A percentile compares a stretch with the other conserved stretches of the same genome.
These are phyloP conservation scores for Xylaria flabelliformis DNA, from an alignment of 495 filamentous ascomycete genomes.

Conservation along the genomic window DNA sequence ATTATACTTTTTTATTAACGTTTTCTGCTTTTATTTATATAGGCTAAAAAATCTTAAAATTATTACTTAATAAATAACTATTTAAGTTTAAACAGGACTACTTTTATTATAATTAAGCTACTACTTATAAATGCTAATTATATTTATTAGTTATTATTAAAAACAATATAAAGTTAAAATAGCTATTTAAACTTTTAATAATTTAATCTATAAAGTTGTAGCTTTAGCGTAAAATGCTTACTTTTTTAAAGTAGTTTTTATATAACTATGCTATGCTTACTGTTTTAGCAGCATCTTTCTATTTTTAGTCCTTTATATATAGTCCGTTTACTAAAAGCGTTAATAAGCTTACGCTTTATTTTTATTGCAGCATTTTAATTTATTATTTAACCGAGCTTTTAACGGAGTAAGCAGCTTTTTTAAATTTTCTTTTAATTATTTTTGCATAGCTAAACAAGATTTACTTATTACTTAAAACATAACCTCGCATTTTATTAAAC, in stretches of 20 bases:
- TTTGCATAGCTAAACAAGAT: constrained; percentile 7
- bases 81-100: background rate
- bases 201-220: background rate
- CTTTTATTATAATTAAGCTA: background rate
- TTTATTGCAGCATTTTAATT: constrained; percentile 16
- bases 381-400: constrained; percentile 21
- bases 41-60: constrained; percentile 7
- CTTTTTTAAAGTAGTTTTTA: constrained; percentile 12
- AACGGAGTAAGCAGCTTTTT: constrained; percentile 15
- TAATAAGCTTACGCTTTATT: constrained; percentile 9
- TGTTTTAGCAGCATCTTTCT: constrained; percentile 6
- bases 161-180: constrained; percentile 6
- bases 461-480: constrained; percentile 1
- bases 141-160: background rate
- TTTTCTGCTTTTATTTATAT: constrained; percentile 15
- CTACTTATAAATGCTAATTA: background rate
- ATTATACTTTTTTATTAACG: constrained; percentile 4
- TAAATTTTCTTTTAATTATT: constrained; percentile 15
- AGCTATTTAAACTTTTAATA: constrained; percentile 2
- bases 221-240: constrained; percentile 11
- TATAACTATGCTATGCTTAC: constrained; percentile 6
- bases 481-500: constrained; percentile 6
- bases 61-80: background rate
- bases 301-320: background rate
- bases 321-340: constrained; percentile 1